Percentiles rank a stretch among this genome's conserved stretches.
Evolutionary conservation across 768 basidiomycete species (phyloP).

Genomic region (Suillus decipiens): DNA sequence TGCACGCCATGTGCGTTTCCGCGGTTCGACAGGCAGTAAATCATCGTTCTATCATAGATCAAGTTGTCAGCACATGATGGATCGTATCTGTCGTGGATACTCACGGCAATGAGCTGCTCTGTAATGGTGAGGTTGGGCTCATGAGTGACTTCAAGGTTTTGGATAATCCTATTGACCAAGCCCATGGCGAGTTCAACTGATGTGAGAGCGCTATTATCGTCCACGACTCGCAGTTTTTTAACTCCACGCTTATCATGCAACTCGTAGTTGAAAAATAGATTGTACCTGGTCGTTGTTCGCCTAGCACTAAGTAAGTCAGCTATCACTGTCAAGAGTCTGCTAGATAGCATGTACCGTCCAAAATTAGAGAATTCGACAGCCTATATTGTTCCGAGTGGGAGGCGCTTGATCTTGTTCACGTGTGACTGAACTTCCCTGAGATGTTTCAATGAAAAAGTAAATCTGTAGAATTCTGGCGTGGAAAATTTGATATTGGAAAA

Average conservation of each 20-base stretch:
- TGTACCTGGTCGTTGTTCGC: background rate
- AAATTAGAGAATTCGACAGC: background rate
- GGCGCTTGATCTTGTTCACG: slow-evolving; percentile 22
- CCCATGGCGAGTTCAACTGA: slow-evolving; percentile 20
- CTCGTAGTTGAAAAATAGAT: background rate
- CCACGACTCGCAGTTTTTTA: background rate
- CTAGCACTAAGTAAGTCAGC: background rate
- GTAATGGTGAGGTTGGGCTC: slow-evolving; percentile 52
- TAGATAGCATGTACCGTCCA: background rate
- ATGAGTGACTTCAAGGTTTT: slow-evolving; percentile 52
- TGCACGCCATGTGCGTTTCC: slow-evolving; percentile 64
- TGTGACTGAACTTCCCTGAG: slow-evolving; percentile 29
- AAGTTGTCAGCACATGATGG: slow-evolving; percentile 1
- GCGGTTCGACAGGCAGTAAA: slow-evolving; percentile 61
- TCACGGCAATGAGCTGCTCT: slow-evolving; percentile 60
- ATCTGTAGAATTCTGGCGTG: too few species aligned
- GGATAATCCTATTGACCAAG: slow-evolving; percentile 24
- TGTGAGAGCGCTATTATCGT: background rate
- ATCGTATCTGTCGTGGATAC: slow-evolving; percentile 23
- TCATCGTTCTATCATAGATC: slow-evolving; percentile 59
- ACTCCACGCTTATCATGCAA: background rate
- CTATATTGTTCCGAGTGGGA: slow-evolving; percentile 15
- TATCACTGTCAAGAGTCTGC: background rate
- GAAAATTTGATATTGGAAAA: too few species aligned
- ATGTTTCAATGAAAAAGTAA: too few species aligned